These are phyloP conservation scores for Annona squamosa DNA, from an alignment of 164 flowering plant species.

Conservation along the genomic window DNA sequence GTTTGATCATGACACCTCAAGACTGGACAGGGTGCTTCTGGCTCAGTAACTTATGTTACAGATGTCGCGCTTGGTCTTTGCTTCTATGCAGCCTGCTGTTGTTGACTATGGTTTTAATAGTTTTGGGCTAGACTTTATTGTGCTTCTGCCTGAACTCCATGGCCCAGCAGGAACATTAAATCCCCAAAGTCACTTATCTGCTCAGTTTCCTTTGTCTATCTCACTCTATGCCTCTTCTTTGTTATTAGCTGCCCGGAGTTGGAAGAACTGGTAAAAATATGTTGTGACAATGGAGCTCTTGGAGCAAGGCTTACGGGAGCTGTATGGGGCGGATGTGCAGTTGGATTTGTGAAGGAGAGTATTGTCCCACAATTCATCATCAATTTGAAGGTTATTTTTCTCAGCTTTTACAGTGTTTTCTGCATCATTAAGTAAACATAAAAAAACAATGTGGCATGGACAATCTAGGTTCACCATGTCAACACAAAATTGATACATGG, in stretches of 20 bases:
- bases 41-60: too few relatives aligned
- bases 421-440: neutral
- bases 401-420: neutral
- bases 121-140: neutral
- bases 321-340: conserved; percentile 99
- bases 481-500: neutral
- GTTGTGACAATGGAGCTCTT: conserved; percentile 71
- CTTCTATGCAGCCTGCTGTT: too few relatives aligned
- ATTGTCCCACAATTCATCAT: conserved; percentile 60
- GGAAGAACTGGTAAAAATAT: conserved; percentile 76
- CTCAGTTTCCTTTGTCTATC: neutral
- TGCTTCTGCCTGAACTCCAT: neutral
- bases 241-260: conserved; percentile 77
- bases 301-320: conserved; percentile 99
- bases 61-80: too few relatives aligned
- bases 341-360: conserved; percentile 70
- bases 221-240: neutral
- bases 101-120: too few relatives aligned
- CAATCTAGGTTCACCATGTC: neutral
- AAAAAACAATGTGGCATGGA: neutral
- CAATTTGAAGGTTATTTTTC: conserved; percentile 52
- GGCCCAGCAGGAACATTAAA: neutral
- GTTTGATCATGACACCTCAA: too few relatives aligned
- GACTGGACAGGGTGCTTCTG: too few relatives aligned
- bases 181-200: neutral